Conservation (phyloP, 768 basidiomycete genomes). For the Hysterangium stoloniferum region DNA sequence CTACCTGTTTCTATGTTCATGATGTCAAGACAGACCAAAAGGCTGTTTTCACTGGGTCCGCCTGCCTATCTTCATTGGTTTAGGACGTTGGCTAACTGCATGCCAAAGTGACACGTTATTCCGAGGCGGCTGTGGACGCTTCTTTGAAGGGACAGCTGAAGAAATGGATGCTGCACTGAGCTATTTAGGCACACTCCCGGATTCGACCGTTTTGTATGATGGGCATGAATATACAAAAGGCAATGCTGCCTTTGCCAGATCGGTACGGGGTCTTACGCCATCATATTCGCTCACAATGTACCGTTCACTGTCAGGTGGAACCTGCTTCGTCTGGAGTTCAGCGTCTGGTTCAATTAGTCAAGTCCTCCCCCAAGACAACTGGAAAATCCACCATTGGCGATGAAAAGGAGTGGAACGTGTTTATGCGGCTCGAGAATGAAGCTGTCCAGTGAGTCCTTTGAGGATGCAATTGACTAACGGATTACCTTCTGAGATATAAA, state of each 20-base stretch:
- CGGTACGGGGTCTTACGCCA: slow-evolving; percentile 14
- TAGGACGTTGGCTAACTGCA: background rate
- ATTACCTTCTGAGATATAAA: background rate
- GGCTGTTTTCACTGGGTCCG: slow-evolving; percentile 80
- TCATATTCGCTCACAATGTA: background rate
- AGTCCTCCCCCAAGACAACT: slow-evolving; percentile 56
- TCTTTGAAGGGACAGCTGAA: slow-evolving; percentile 79
- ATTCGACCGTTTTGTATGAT: slow-evolving; percentile 73
- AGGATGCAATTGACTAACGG: too few relatives aligned
- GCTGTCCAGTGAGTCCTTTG: slow-evolving; percentile 51
- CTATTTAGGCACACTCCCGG: slow-evolving; percentile 67
- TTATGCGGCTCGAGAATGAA: slow-evolving; percentile 69
- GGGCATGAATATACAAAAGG: slow-evolving; percentile 89
- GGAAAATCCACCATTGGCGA: slow-evolving; percentile 86
- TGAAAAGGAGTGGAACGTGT: slow-evolving; percentile 93
- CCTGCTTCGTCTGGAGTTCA: slow-evolving; percentile 55
- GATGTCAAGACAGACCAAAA: slow-evolving; percentile 45
- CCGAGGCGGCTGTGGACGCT: slow-evolving; percentile 77
- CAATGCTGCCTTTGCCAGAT: slow-evolving; percentile 63
- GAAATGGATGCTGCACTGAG: slow-evolving; percentile 76
- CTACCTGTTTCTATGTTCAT: slow-evolving; percentile 84
- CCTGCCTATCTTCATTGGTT: slow-evolving; percentile 6
- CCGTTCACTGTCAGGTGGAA: slow-evolving; percentile 30
- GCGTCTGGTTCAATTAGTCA: slow-evolving; percentile 49
- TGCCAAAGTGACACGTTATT: slow-evolving; percentile 69